These are phyloP conservation scores for Eucalyptus erythrocorys DNA, from an alignment of 345 rosid species.

Conservation along the genomic window DNA sequence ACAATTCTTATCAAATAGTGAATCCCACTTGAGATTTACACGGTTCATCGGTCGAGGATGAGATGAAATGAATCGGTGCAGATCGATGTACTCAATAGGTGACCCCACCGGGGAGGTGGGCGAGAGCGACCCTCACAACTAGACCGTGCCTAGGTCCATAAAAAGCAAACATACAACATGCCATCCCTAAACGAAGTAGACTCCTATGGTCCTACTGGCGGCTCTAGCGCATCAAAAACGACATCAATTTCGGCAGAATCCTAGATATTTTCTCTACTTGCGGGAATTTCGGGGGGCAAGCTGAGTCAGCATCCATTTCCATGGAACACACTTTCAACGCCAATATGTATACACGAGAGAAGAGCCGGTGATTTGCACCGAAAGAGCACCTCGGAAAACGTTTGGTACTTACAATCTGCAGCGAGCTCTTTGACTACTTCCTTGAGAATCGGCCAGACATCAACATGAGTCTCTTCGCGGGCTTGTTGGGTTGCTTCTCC, in stretches of 20 bases:
- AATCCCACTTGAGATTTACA: too few species aligned
- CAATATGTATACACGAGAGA: background rate
- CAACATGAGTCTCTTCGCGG: constrained; percentile 6
- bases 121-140: too few species aligned
- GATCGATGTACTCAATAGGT: too few species aligned
- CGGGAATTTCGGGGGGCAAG: background rate
- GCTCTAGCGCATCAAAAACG: accelerated
- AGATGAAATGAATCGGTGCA: too few species aligned
- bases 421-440: background rate
- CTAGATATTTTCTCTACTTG: background rate
- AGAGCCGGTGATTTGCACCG: background rate
- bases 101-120: too few species aligned
- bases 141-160: background rate
- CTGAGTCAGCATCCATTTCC: background rate
- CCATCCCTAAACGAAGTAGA: background rate
- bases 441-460: background rate
- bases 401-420: background rate
- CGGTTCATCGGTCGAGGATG: too few species aligned
- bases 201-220: background rate
- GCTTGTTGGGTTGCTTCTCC: background rate
- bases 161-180: background rate
- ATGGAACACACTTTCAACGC: background rate
- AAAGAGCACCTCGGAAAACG: background rate
- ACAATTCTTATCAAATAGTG: background rate
- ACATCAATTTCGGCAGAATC: background rate